Evolutionary conservation across 139 green algal species (phyloP).

Genomic region (Edaphochlamys debaryana): DNA sequence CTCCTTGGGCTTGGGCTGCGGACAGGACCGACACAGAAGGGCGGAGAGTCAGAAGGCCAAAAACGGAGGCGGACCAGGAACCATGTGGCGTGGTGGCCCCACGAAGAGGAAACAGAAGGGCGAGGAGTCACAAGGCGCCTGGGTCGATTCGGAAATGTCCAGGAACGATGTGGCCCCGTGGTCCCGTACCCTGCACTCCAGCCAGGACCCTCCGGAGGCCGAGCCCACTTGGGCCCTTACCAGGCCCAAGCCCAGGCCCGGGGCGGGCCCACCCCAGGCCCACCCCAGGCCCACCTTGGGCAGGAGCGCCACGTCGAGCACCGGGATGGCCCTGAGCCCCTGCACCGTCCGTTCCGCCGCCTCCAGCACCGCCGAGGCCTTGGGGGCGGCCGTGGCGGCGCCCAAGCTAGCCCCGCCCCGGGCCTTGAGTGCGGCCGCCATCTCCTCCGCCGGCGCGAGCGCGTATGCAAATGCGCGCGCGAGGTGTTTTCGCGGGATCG

Average conservation of each 20-base stretch:
- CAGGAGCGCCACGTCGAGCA: slow-evolving; percentile 26
- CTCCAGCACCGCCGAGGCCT: no score
- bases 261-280: background rate
- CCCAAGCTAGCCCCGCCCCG: no score
- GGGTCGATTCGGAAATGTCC: no score
- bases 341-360: background rate
- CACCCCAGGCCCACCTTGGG: background rate
- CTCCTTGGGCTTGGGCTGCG: slow-evolving; percentile 1
- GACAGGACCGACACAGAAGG: background rate
- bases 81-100: no score
- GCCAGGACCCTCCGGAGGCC: no score
- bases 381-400: background rate
- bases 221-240: no score
- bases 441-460: background rate
- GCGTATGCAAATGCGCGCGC: slow-evolving; percentile 24
- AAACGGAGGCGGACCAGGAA: no score
- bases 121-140: no score
- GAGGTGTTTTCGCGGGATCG: background rate
- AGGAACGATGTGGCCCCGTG: no score
- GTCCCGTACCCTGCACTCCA: no score
- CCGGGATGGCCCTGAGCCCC: slow-evolving; percentile 1
- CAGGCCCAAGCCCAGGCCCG: no score
- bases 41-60: background rate
- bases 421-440: background rate
- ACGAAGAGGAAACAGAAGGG: no score